A percentile compares a stretch with the other conserved stretches of the same genome.
Conservation (phyloP, 2,329 filamentous ascomycete genomes). For the Aspergillus thermomutatus region DNA sequence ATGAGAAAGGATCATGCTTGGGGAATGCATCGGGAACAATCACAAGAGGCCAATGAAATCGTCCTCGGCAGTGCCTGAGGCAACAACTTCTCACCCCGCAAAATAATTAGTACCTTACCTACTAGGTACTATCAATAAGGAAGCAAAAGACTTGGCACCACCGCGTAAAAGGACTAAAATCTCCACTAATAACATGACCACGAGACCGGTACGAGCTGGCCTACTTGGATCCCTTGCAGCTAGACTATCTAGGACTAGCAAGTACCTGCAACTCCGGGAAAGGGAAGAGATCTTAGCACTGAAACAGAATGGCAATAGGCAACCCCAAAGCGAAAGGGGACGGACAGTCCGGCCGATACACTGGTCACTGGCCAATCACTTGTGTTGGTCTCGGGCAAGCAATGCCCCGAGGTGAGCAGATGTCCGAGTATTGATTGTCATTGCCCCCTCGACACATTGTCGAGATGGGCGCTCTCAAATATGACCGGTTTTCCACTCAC, state of each 20-base stretch:
- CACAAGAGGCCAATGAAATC: not conserved
- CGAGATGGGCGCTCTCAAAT: conserved; percentile 15
- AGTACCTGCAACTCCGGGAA: too few relatives aligned
- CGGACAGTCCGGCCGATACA: not conserved
- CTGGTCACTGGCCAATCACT: not conserved
- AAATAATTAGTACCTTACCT: too few relatives aligned
- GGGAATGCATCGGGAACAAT: not conserved
- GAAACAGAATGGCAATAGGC: too few relatives aligned
- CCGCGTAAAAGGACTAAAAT: conserved; percentile 17
- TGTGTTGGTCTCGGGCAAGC: conserved; percentile 23
- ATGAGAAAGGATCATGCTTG: not conserved
- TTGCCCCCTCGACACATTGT: conserved; percentile 3
- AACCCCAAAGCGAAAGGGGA: too few relatives aligned
- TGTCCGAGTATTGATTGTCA: conserved; percentile 6
- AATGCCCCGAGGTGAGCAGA: conserved; percentile 26
- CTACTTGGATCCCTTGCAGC: not conserved
- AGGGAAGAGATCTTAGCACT: too few relatives aligned
- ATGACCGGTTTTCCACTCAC: conserved; percentile 8
- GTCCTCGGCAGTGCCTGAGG: conserved; percentile 12
- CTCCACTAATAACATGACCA: conserved; percentile 7
- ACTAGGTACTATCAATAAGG: too few relatives aligned
- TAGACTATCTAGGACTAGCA: not conserved
- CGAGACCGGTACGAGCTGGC: too few relatives aligned
- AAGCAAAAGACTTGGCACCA: too few relatives aligned
- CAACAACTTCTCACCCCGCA: conserved; percentile 23